Conservation (phyloP, 306 rosid species). For the Quercus robur region DNA sequence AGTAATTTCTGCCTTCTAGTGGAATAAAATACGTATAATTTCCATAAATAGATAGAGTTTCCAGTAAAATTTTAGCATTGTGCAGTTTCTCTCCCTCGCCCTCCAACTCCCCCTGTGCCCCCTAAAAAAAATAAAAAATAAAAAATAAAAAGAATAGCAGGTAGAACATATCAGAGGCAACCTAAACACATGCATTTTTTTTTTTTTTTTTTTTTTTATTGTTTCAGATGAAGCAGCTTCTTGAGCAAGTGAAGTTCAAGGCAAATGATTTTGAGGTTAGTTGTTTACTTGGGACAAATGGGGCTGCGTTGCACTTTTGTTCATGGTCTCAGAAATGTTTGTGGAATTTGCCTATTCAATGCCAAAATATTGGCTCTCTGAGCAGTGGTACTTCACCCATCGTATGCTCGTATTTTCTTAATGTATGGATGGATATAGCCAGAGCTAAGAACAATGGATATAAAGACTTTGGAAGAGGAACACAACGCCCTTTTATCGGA, state of each 20-base stretch:
- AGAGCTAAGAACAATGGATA: conserved; percentile 55
- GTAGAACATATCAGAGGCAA: neutral
- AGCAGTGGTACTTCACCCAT: neutral
- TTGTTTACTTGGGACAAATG: conserved; percentile 6
- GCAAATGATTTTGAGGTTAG: conserved; percentile 65
- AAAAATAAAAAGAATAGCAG: neutral
- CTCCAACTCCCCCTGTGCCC: too few species aligned
- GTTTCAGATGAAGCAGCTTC: conserved; percentile 54
- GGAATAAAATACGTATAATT: neutral
- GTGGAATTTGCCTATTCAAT: neutral
- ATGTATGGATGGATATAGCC: conserved; percentile 49
- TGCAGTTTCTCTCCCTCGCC: neutral
- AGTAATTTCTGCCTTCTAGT: neutral
- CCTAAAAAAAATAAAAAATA: neutral
- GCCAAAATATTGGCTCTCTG: neutral
- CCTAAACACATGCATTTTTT: neutral
- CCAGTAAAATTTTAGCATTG: neutral
- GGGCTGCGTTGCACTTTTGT: neutral
- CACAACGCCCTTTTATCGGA: conserved; percentile 59
- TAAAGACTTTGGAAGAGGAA: conserved; percentile 66
- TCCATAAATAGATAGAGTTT: neutral
- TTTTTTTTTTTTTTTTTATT: conserved; percentile 14
- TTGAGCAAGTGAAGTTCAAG: conserved; percentile 56
- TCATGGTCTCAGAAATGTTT: neutral
- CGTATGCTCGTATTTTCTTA: neutral